Evolutionary conservation across 2,329 filamentous ascomycete genomes (phyloP).

Genomic region (Xylaria multiplex): DNA sequence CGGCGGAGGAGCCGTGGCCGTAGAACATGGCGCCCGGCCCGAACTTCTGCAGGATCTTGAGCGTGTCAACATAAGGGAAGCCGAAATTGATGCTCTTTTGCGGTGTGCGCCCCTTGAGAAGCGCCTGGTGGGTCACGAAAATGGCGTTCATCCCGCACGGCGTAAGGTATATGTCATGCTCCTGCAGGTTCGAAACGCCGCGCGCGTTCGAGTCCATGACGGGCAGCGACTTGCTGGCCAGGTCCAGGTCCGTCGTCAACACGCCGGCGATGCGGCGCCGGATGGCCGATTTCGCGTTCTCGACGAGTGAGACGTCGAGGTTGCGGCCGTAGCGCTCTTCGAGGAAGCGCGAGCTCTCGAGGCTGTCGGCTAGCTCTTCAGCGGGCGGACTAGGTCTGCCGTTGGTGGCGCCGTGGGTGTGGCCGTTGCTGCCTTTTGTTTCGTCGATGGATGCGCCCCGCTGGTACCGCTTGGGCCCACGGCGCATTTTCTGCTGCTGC

Average conservation of each 20-base stretch:
- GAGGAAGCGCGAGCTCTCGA: constrained; percentile 82
- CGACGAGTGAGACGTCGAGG: constrained; percentile 79
- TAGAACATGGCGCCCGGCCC: constrained; percentile 91
- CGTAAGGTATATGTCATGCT: constrained; percentile 89
- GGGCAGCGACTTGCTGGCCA: constrained; percentile 63
- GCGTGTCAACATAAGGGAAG: constrained; percentile 97
- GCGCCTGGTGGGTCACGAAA: constrained; percentile 82
- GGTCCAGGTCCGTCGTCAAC: constrained; percentile 76
- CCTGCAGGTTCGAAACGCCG: constrained; percentile 73
- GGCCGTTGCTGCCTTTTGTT: constrained; percentile 39
- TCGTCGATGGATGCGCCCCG: constrained; percentile 59
- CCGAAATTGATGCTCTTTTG: constrained; percentile 88
- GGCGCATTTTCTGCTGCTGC: constrained; percentile 57
- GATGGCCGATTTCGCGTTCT: constrained; percentile 86
- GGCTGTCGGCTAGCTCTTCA: constrained; percentile 52
- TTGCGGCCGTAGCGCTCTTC: constrained; percentile 96
- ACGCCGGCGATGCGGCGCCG: constrained; percentile 88
- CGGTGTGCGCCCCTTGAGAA: constrained; percentile 71
- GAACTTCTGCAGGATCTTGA: constrained; percentile 95
- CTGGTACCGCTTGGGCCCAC: constrained; percentile 85
- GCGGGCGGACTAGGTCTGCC: constrained; percentile 35
- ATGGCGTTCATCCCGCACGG: constrained; percentile 96
- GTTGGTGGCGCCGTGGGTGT: too few species aligned
- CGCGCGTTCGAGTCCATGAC: constrained; percentile 60
- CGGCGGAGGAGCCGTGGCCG: constrained; percentile 78